Percentiles rank a stretch among this genome's conserved stretches.
Evolutionary conservation across 192 early-diverging fungal genomes (phyloP).

Genomic region (Backusella morwellensis): DNA sequence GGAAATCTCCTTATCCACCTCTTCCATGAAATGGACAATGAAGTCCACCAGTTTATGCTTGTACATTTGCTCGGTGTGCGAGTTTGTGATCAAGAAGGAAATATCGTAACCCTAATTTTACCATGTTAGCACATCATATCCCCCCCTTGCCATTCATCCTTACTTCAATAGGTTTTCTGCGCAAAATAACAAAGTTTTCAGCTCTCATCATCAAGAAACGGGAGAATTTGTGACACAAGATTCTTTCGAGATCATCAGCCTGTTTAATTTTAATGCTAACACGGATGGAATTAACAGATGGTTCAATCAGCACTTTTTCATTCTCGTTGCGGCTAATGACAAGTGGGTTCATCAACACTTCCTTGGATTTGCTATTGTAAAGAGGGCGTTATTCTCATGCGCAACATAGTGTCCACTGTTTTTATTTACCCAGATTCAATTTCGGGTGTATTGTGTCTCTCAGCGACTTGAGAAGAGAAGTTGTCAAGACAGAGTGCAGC

Average conservation of each 20-base stretch:
- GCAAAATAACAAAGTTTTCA: constrained; percentile 92
- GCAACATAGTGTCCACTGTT: background rate
- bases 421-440: constrained; percentile 79
- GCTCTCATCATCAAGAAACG: constrained; percentile 97
- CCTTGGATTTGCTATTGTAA: constrained; percentile 34
- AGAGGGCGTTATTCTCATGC: background rate
- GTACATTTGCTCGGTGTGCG: constrained; percentile 97
- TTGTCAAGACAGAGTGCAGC: constrained; percentile 96
- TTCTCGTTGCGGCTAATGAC: constrained; percentile 92
- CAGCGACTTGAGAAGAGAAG: constrained; percentile 96
- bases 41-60: constrained; percentile 99
- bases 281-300: constrained; percentile 91
- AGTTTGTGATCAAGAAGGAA: constrained; percentile 94
- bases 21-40: constrained; percentile 99
- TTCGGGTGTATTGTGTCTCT: constrained; percentile 98
- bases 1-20: constrained; percentile 98
- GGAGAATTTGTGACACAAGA: constrained; percentile 96
- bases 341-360: constrained; percentile 88
- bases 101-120: constrained; percentile 88
- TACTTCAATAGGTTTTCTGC: constrained; percentile 87
- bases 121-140: background rate
- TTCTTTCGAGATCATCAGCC: constrained; percentile 94
- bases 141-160: background rate
- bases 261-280: constrained; percentile 97
- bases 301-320: constrained; percentile 91